Evolutionary conservation across 768 basidiomycete genomes (phyloP), one percentile per base, ranked within the genome.

Genomic region (Paxillus rubicundulus): DNA sequence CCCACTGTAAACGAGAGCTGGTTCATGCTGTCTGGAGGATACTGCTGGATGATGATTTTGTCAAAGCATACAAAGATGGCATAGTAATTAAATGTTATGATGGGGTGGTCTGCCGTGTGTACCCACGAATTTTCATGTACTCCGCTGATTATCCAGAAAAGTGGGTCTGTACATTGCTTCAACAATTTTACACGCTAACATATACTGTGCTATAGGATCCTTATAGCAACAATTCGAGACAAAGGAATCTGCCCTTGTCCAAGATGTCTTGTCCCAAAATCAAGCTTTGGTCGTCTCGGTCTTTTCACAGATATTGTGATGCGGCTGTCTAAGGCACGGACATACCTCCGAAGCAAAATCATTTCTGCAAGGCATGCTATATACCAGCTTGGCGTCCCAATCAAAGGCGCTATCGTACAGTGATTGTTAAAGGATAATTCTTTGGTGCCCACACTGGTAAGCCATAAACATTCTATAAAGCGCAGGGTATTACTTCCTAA

Each of bases 211-310:
- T n/a, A n/a, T n/a, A n/a, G 66, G 50, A 59, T 64, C 0, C 50
- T 71, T 12, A 37, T 71, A 3, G 68, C 63, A 2, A 55, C 55
- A 2, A 55, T 71, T 3, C 57, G 58, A 0, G 56, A 69, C 41
- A 52, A 64, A 12, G 69, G 65, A 0, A 13, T 32, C 7, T 67
- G 63, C 34, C 65, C 56, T 13, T 72, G 70, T 49, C 67, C 67
- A 6, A 54, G 55, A 4, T 71, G 70, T 52, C 38, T 55, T 1
- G 43, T 65, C 2, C 32, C 46, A 14, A 63, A 62, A 30, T 38
- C 40, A 3, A 8, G 49, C 1, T 61, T 70, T 16, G 7, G 49
- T 16, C 21, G 9, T 3, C 51, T 67, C 10, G 64, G 66, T 2
- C 55, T 50, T 6, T 3, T 27, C 5, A 14, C 16, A 8, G 66